A percentile compares a stretch with the other conserved stretches of the same genome.
These are phyloP conservation scores for Mycena filopes DNA, from an alignment of 768 basidiomycete genomes.

Conservation along the genomic window DNA sequence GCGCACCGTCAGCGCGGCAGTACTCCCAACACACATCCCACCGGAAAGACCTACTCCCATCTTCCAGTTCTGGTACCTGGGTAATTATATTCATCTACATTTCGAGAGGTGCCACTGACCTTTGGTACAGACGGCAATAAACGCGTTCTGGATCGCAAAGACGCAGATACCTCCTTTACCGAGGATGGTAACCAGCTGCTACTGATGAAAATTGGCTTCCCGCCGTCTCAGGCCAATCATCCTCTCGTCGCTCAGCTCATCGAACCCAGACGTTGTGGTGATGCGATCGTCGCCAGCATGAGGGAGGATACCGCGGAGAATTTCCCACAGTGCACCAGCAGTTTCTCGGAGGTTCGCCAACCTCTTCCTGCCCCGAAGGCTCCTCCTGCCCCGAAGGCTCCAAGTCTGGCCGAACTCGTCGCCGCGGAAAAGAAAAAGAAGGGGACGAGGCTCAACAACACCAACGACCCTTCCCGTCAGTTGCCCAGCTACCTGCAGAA, in stretches of 20 bases:
- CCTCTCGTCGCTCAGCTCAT: slow-evolving; percentile 4
- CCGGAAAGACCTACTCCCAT: background rate
- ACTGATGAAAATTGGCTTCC: slow-evolving; percentile 23
- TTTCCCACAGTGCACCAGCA: slow-evolving; percentile 23
- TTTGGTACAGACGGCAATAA: slow-evolving; percentile 13
- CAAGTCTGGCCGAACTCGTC: slow-evolving; percentile 5
- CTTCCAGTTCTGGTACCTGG: slow-evolving; percentile 31
- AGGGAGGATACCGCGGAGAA: slow-evolving; percentile 18
- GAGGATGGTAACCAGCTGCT: slow-evolving; percentile 15
- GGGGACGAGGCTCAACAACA: slow-evolving; percentile 2
- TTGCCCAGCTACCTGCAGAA: slow-evolving; percentile 23
- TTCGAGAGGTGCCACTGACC: background rate
- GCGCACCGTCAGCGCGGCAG: slow-evolving; percentile 16
- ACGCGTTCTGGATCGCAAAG: slow-evolving; percentile 5
- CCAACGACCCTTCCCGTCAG: slow-evolving; percentile 31
- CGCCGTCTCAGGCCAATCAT: slow-evolving; percentile 14
- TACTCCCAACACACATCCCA: background rate
- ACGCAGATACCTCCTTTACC: slow-evolving; percentile 9
- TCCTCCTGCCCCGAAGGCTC: background rate
- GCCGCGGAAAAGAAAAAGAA: slow-evolving; percentile 9
- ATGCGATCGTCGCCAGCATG: slow-evolving; percentile 19
- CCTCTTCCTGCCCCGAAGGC: background rate
- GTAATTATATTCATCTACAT: background rate
- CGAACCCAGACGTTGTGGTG: background rate
- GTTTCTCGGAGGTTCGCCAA: background rate